A percentile compares a stretch with the other conserved stretches of the same genome.
Evolutionary conservation across 1,284 basidiomycete species (phyloP).

Genomic region (Boletellus deceptivus): DNA sequence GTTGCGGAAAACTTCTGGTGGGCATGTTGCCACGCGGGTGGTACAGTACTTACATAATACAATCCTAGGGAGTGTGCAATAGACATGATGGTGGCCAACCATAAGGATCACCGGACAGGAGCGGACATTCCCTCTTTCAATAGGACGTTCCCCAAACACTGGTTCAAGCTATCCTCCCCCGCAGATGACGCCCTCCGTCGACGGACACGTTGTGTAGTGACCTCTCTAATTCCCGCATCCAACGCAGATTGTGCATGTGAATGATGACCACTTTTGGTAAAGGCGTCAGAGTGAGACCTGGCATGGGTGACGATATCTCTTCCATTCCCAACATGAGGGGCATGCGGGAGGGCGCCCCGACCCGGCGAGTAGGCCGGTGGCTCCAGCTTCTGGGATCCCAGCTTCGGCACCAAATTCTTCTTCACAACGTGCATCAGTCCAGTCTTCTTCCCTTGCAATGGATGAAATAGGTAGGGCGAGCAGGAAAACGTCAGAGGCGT

Average conservation of each 20-base stretch:
- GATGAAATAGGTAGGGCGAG: slow-evolving; percentile 64
- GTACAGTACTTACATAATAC: too few relatives aligned
- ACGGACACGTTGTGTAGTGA: slow-evolving; percentile 17
- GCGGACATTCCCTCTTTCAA: neutral
- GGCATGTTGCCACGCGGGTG: too few relatives aligned
- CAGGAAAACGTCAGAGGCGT: slow-evolving; percentile 73
- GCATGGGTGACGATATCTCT: slow-evolving; percentile 13
- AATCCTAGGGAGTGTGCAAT: too few relatives aligned
- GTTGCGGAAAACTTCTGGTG: neutral
- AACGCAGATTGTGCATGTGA: slow-evolving; percentile 6
- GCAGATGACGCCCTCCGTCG: slow-evolving; percentile 33
- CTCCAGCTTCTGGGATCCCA: slow-evolving; percentile 57
- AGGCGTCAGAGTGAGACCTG: slow-evolving; percentile 30
- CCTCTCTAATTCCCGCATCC: slow-evolving; percentile 1
- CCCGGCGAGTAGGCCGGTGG: slow-evolving; percentile 33
- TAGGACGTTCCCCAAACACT: slow-evolving; percentile 1
- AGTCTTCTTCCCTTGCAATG: slow-evolving; percentile 62
- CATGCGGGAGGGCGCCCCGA: slow-evolving; percentile 1
- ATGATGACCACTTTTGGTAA: slow-evolving; percentile 7
- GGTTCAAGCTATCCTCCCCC: slow-evolving; percentile 23
- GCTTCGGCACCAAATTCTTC: slow-evolving; percentile 60
- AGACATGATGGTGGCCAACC: neutral
- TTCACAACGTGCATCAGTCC: slow-evolving; percentile 66
- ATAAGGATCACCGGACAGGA: neutral
- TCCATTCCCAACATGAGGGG: slow-evolving; percentile 4